Percentiles rank a stretch among this genome's conserved stretches.
Evolutionary conservation across 768 basidiomycete species (phyloP).

Genomic region (Macrolepiota fuliginosa): DNA sequence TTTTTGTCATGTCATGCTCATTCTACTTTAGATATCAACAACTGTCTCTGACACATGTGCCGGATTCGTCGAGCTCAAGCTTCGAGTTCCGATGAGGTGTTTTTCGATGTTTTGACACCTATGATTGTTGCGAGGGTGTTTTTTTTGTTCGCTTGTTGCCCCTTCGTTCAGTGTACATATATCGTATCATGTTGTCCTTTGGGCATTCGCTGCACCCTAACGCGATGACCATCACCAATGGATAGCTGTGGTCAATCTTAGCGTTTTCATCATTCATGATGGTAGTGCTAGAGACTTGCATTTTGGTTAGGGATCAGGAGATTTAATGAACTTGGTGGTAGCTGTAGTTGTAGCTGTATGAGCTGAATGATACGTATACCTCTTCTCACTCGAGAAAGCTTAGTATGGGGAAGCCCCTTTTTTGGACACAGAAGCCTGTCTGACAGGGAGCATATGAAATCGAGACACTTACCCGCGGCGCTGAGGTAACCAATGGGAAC

Average conservation of each 20-base stretch:
- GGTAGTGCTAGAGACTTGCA: not conserved
- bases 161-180: constrained; percentile 9
- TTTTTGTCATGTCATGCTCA: constrained; percentile 13
- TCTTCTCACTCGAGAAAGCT: not conserved
- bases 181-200: constrained; percentile 1
- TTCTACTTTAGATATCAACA: constrained; percentile 73
- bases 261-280: not conserved
- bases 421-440: not conserved
- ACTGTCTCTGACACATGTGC: constrained; percentile 75
- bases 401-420: not conserved
- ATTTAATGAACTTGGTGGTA: constrained; percentile 8
- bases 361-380: constrained; percentile 4
- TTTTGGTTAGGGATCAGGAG: not conserved
- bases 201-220: constrained; percentile 1
- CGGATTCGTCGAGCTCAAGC: constrained; percentile 67
- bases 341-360: constrained; percentile 4
- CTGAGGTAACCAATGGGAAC: no score
- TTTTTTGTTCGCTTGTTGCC: not conserved
- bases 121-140: not conserved
- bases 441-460: not conserved
- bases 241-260: not conserved
- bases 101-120: not conserved
- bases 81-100: constrained; percentile 80
- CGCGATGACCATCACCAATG: constrained; percentile 6
- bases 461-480: no score